phyloP scores from a whole-genome alignment of 176 grass and related monocot genomes.

The Avena atlantica region DNA sequence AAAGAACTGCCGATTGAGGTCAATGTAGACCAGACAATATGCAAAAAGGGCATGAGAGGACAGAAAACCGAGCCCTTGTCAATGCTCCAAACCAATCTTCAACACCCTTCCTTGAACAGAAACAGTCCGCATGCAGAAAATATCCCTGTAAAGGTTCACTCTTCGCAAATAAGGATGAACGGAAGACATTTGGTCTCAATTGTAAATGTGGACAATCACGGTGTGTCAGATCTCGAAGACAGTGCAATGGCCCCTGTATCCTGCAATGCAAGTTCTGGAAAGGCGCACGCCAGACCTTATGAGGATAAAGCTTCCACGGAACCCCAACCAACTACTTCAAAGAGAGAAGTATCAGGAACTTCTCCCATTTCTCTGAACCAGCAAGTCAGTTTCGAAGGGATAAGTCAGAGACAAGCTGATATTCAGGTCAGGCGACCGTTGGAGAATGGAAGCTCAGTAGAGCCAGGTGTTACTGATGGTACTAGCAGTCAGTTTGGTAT shows the following conservation, averaged over 20 bases:
- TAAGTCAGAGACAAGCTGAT: constrained; percentile 36
- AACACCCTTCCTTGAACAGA: constrained; percentile 2
- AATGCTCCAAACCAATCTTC: constrained; percentile 1
- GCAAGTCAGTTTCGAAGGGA: constrained; percentile 1
- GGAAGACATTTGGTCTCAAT: not conserved
- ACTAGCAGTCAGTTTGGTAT: constrained; percentile 20
- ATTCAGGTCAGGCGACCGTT: not conserved
- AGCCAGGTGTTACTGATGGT: constrained; percentile 9
- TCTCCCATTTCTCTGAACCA: constrained; percentile 31
- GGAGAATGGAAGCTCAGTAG: constrained; percentile 27
- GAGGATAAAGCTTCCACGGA: constrained; percentile 32
- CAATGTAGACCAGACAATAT: not conserved
- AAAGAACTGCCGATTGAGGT: constrained; percentile 5
- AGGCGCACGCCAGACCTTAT: not conserved
- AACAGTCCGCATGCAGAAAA: not conserved
- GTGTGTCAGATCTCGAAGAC: not conserved
- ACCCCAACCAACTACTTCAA: constrained; percentile 24
- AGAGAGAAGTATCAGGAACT: constrained; percentile 37
- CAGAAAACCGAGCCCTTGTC: not conserved
- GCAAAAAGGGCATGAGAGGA: not conserved
- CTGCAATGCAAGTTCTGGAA: constrained; percentile 35
- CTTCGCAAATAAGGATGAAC: not conserved
- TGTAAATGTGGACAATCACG: constrained; percentile 8
- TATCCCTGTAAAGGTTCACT: constrained; percentile 8
- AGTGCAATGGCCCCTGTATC: constrained; percentile 22